Conservation (phyloP, 106 monocot species). For the Alisma plantagoaquatica region DNA sequence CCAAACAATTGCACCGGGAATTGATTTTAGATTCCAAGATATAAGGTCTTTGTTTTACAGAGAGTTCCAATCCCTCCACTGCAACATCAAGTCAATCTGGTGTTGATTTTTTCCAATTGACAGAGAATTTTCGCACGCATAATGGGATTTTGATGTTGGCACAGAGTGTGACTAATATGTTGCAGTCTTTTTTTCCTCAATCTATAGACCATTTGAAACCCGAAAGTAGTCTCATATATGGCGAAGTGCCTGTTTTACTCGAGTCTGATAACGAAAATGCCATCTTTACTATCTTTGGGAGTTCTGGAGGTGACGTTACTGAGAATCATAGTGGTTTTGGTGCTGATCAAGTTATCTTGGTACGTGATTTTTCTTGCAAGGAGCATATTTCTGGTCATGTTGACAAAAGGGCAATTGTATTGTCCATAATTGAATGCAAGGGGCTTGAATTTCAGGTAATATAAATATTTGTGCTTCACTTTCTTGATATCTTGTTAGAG, state of each 20-base stretch:
- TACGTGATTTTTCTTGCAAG: constrained; percentile 34
- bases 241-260: constrained; percentile 51
- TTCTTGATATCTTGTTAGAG: no score
- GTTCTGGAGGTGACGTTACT: background rate
- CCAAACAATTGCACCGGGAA: constrained; percentile 56
- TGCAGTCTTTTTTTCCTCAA: constrained; percentile 38
- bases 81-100: background rate
- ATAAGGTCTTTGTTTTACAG: constrained; percentile 56
- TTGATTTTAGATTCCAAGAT: constrained; percentile 69
- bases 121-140: constrained; percentile 62
- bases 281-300: constrained; percentile 54
- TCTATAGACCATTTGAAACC: constrained; percentile 41
- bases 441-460: constrained; percentile 72
- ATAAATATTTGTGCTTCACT: no score
- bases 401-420: constrained; percentile 49
- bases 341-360: constrained; percentile 62
- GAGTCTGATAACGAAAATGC: constrained; percentile 47
- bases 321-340: constrained; percentile 32
- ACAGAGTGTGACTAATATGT: constrained; percentile 42
- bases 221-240: constrained; percentile 46
- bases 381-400: constrained; percentile 21
- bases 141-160: constrained; percentile 48
- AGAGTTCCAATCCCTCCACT: constrained; percentile 14
- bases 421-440: constrained; percentile 66
- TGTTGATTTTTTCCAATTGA: constrained; percentile 39